Evolutionary conservation across 169 alveolate genomes (phyloP), one percentile per base, ranked within the genome.

Genomic region (Cryptosporidium sp.): DNA sequence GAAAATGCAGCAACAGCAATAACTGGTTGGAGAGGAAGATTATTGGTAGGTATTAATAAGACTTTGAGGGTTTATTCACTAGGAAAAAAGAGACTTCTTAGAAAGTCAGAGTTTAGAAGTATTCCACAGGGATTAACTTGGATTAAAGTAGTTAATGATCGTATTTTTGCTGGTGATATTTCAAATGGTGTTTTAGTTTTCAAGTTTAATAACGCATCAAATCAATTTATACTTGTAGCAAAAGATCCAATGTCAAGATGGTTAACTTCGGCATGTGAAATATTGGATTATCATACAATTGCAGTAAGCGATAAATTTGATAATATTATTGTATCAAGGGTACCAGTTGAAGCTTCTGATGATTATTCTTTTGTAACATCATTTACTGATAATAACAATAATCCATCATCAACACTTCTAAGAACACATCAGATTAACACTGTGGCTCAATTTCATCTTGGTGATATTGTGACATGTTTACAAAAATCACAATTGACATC

Each of bases 401-500:
- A 23, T 26, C 71, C 12, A 35, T 26, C 91, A 23, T 21, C 55
- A 5, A 18, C 62, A 37, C 45, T 35, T 9, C 18, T 69, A 16
- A 70, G 84, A 85, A 45, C 86, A 45, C 73, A 85, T 37, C 87
- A 84, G 61, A 69, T 85, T 70, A 95, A 93, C 31, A 91, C 94
- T 85, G 95, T 97, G 61, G 97, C 97, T 71, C 98, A 98, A 86
- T 98, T 97, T 92, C 99, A 97, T 94, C 94, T 96, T 39, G 99
- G 99, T n/a, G 99, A 98, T 86, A 94, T 97, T 10, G 97, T 97
- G 0, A 98, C 99, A 10, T 96, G 98, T 45, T 84, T 98, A 26
- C 95, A 96, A 86, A 98, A 97, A 85, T 95, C 96, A 35, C 86
- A 93, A 45, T 87, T 97, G 70, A 93, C 97, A 16, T 92, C 98